A percentile compares a stretch with the other conserved stretches of the same genome.
These are phyloP conservation scores for Heteromeles arbutifolia DNA, from an alignment of 306 rosid genomes.

Conservation along the genomic window DNA sequence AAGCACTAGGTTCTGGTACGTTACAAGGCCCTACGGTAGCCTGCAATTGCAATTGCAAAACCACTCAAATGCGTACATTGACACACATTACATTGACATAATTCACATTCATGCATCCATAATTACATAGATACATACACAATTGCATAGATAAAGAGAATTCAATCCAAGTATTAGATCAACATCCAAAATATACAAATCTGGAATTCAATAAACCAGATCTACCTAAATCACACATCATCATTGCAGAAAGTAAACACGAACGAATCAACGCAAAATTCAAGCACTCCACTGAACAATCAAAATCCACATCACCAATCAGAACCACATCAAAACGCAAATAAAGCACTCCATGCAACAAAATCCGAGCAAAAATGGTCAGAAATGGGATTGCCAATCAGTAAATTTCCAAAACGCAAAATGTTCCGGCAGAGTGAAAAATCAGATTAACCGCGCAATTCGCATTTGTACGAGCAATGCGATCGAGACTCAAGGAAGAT, in stretches of 20 bases:
- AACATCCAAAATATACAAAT: conserved; percentile 4
- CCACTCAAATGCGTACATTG: background rate
- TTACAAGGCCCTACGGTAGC: conserved; percentile 84
- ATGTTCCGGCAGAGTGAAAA: background rate
- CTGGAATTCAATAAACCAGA: conserved; percentile 27
- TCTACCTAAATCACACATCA: conserved; percentile 29
- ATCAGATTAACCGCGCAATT: background rate
- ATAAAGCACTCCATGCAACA: background rate
- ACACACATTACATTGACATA: background rate
- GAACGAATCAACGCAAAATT: background rate
- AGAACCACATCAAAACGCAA: background rate
- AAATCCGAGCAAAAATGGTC: background rate
- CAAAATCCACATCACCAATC: background rate
- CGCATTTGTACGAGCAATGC: background rate
- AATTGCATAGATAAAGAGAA: background rate
- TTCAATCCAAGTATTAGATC: conserved; percentile 4
- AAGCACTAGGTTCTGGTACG: conserved; percentile 70
- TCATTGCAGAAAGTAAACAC: background rate
- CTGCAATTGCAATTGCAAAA: conserved; percentile 39
- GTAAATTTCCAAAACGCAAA: background rate
- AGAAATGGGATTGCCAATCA: background rate
- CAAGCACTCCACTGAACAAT: background rate
- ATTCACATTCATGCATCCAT: background rate
- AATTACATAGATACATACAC: background rate
- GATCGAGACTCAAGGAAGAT: background rate